Percentiles rank a stretch among this genome's conserved stretches.
phyloP scores from a whole-genome alignment of 768 basidiomycete genomes.

The Hericium rajendrae region DNA sequence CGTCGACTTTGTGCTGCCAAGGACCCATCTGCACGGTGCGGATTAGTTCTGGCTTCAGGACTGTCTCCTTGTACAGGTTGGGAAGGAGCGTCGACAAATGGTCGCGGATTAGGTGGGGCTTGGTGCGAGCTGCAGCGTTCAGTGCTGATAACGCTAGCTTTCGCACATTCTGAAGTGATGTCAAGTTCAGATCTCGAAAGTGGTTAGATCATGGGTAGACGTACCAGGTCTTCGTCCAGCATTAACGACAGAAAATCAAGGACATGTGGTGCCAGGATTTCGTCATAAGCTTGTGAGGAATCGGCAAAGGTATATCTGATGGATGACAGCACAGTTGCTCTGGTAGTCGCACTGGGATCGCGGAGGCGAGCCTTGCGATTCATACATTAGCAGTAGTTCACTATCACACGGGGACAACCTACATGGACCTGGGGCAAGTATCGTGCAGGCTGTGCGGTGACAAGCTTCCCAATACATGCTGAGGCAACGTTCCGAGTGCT shows the following conservation, averaged over 20 bases:
- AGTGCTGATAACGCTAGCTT: conserved; percentile 82
- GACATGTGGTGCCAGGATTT: conserved; percentile 78
- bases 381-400: conserved; percentile 1
- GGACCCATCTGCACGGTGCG: conserved; percentile 95
- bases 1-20: conserved; percentile 95
- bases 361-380: conserved; percentile 47
- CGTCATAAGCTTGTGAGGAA: conserved; percentile 77
- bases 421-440: conserved; percentile 93
- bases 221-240: conserved; percentile 78
- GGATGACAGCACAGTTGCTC: conserved; percentile 87
- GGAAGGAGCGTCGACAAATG: conserved; percentile 72
- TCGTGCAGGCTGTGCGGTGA: conserved; percentile 80
- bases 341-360: conserved; percentile 58
- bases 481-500: conserved; percentile 91
- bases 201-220: conserved; percentile 16
- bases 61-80: conserved; percentile 77
- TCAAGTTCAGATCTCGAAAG: background rate
- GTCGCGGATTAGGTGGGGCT: conserved; percentile 84
- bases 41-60: conserved; percentile 68
- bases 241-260: conserved; percentile 89
- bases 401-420: conserved; percentile 16
- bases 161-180: conserved; percentile 63
- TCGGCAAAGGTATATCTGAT: conserved; percentile 90
- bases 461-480: conserved; percentile 92
- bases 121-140: conserved; percentile 92